phyloP scores from a whole-genome alignment of 164 flowering plant species.

The Annona cherimola region DNA sequence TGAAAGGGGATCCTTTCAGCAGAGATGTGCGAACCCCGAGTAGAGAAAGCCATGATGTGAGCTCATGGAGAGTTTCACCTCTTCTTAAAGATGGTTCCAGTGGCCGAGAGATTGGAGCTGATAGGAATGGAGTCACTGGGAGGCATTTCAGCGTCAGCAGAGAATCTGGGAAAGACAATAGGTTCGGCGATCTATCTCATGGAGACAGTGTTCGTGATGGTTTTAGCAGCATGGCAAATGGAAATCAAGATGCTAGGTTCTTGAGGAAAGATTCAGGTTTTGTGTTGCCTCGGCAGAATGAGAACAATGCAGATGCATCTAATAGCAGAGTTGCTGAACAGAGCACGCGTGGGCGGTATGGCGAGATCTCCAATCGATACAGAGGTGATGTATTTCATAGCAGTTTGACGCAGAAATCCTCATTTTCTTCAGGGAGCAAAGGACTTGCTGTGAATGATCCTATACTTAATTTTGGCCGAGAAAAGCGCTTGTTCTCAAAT shows the following conservation, averaged over 20 bases:
- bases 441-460: slow-evolving; percentile 45
- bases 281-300: slow-evolving; percentile 44
- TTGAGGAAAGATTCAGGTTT: slow-evolving; percentile 41
- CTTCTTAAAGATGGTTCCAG: slow-evolving; percentile 31
- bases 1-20: slow-evolving; percentile 18
- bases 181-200: slow-evolving; percentile 10
- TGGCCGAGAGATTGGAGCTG: slow-evolving; percentile 28
- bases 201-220: slow-evolving; percentile 25
- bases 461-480: slow-evolving; percentile 49
- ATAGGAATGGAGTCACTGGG: slow-evolving; percentile 31
- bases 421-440: slow-evolving; percentile 42
- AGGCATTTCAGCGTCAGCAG: slow-evolving; percentile 20
- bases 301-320: slow-evolving; percentile 40
- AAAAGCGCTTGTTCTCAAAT: slow-evolving; percentile 41
- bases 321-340: slow-evolving; percentile 35
- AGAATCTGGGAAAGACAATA: slow-evolving; percentile 31
- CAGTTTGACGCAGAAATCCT: slow-evolving; percentile 32
- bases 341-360: slow-evolving; percentile 31
- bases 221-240: slow-evolving; percentile 14
- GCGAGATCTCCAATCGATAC: slow-evolving; percentile 38
- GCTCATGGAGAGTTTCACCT: slow-evolving; percentile 54
- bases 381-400: slow-evolving; percentile 41
- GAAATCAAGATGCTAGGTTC: slow-evolving; percentile 24
- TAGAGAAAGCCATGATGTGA: slow-evolving; percentile 56
- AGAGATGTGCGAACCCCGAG: slow-evolving; percentile 30